These are phyloP conservation scores for Carex myosuroides DNA, from an alignment of 176 grass and related monocot genomes.

Conservation along the genomic window DNA sequence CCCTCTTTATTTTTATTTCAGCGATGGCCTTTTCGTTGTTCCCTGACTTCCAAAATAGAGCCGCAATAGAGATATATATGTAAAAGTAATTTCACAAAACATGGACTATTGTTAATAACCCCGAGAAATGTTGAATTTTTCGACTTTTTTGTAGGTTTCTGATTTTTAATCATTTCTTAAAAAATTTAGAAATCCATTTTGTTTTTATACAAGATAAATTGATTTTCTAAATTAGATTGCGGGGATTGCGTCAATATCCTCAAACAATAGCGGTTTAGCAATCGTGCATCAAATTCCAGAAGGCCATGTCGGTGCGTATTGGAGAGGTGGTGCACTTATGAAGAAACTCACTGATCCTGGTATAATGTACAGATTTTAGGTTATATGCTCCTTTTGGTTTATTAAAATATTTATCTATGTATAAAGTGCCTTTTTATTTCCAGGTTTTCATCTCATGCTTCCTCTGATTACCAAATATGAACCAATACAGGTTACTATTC, in stretches of 20 bases:
- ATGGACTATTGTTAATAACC: background rate
- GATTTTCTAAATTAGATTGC: background rate
- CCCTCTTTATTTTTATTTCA: background rate
- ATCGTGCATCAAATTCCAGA: slow-evolving; percentile 93
- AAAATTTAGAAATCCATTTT: background rate
- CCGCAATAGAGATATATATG: background rate
- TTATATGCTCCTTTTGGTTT: background rate
- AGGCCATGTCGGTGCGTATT: slow-evolving; percentile 96
- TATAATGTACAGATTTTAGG: slow-evolving; percentile 12
- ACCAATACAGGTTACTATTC: slow-evolving; percentile 88
- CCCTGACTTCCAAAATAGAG: background rate
- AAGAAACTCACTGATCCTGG: slow-evolving; percentile 79
- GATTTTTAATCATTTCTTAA: background rate
- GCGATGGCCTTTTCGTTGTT: background rate
- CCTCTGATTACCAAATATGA: slow-evolving; percentile 83
- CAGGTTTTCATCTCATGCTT: slow-evolving; percentile 89
- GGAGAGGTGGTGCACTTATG: slow-evolving; percentile 97
- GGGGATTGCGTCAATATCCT: slow-evolving; percentile 32
- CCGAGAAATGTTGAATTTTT: background rate
- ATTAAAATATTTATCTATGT: background rate
- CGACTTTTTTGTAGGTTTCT: background rate
- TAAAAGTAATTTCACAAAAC: background rate
- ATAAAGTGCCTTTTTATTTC: background rate
- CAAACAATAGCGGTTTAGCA: background rate
- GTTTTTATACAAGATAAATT: background rate